These are phyloP conservation scores for Pugionium dolabratum DNA, from an alignment of 345 rosid genomes.

Conservation along the genomic window DNA sequence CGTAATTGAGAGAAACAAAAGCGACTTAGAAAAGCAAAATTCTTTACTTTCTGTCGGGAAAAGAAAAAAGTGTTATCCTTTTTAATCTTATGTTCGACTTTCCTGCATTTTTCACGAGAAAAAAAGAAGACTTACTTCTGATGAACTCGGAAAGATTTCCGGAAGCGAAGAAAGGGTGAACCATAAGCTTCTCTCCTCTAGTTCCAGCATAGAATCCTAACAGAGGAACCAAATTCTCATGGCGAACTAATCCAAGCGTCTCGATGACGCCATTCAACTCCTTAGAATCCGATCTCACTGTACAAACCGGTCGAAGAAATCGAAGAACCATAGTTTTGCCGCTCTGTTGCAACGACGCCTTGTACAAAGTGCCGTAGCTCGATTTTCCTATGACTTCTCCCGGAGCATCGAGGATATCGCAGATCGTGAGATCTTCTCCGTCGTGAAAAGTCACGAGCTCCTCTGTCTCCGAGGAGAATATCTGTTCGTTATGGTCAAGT, in stretches of 20 bases:
- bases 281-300: constrained; percentile 41
- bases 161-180: constrained; percentile 65
- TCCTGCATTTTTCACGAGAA: background rate
- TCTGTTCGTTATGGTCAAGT: constrained; percentile 28
- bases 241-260: constrained; percentile 63
- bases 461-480: constrained; percentile 42
- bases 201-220: constrained; percentile 84
- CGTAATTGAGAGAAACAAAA: background rate
- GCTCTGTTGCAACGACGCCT: constrained; percentile 62
- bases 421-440: constrained; percentile 68
- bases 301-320: constrained; percentile 81
- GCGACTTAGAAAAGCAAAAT: background rate
- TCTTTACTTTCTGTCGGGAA: constrained; percentile 26
- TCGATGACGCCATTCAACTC: constrained; percentile 57
- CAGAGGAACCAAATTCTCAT: constrained; percentile 81
- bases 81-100: background rate
- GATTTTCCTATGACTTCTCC: constrained; percentile 97
- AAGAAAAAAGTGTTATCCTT: constrained; percentile 9
- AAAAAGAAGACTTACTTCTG: constrained; percentile 51
- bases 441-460: constrained; percentile 65
- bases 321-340: constrained; percentile 61
- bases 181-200: constrained; percentile 91
- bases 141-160: constrained; percentile 76
- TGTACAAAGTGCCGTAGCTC: constrained; percentile 80
- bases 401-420: constrained; percentile 89